Percentiles rank a stretch among this genome's conserved stretches.
Evolutionary conservation across 352 stramenopile genomes (phyloP).

Genomic region (Poterioochromonas sp.): DNA sequence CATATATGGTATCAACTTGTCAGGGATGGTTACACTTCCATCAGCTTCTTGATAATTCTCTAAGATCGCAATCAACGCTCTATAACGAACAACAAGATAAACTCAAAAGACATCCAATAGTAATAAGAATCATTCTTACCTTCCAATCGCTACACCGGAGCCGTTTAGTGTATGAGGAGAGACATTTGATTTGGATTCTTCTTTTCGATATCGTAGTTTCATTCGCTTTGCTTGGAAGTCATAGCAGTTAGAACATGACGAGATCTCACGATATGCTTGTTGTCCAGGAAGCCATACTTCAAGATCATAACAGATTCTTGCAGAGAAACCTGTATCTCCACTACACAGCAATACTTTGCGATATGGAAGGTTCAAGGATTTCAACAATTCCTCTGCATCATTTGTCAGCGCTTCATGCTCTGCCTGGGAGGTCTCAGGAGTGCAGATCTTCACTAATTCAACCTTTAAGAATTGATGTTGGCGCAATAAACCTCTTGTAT

Average conservation of each 20-base stretch:
- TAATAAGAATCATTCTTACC: conserved; percentile 32
- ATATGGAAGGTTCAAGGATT: conserved; percentile 60
- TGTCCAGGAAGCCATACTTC: conserved; percentile 71
- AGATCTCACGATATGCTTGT: conserved; percentile 66
- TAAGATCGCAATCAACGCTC: conserved; percentile 63
- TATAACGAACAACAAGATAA: background rate
- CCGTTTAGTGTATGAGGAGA: conserved; percentile 71
- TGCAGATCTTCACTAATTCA: conserved; percentile 67
- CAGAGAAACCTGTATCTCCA: conserved; percentile 65
- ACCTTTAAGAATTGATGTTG: conserved; percentile 73
- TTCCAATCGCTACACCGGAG: conserved; percentile 64
- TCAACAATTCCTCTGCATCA: conserved; percentile 54
- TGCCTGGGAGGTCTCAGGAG: conserved; percentile 49
- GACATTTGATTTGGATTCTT: conserved; percentile 34
- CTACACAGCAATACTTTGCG: conserved; percentile 63
- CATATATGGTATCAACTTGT: conserved; percentile 66
- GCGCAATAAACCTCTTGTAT: conserved; percentile 65
- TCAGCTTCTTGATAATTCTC: conserved; percentile 68
- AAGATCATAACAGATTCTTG: conserved; percentile 65
- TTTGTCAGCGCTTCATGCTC: conserved; percentile 56
- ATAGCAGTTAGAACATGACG: conserved; percentile 61
- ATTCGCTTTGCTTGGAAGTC: conserved; percentile 70
- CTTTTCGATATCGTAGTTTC: conserved; percentile 56
- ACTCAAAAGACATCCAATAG: background rate
- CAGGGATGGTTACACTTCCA: conserved; percentile 57